These are phyloP conservation scores for Lablab purpureus DNA, from an alignment of 306 rosid species.

Conservation along the genomic window DNA sequence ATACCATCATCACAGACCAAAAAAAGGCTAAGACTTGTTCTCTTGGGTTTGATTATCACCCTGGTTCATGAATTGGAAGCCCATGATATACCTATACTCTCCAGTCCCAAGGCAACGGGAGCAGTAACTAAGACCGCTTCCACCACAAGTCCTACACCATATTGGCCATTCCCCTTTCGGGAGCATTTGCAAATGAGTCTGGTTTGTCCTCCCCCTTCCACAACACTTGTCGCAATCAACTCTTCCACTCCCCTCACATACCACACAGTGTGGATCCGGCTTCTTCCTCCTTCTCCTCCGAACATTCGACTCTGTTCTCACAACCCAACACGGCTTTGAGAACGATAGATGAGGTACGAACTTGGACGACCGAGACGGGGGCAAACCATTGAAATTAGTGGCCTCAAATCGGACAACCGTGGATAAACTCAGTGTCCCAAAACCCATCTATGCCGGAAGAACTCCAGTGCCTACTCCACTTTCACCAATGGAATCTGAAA, in stretches of 20 bases:
- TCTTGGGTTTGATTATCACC: constrained; percentile 46
- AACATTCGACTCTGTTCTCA: constrained; percentile 86
- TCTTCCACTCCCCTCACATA: constrained; percentile 85
- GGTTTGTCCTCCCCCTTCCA: constrained; percentile 88
- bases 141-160: constrained; percentile 91
- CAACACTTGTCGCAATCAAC: constrained; percentile 68
- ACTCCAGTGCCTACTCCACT: constrained; percentile 38
- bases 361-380: constrained; percentile 51
- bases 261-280: constrained; percentile 82
- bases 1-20: not conserved
- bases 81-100: constrained; percentile 86
- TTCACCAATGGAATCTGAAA: constrained; percentile 52
- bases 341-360: constrained; percentile 64
- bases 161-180: constrained; percentile 97
- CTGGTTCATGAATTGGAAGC: constrained; percentile 81
- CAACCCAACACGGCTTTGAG: constrained; percentile 78
- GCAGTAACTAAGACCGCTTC: constrained; percentile 85
- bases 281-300: constrained; percentile 64
- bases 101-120: constrained; percentile 92
- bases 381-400: constrained; percentile 55
- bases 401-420: constrained; percentile 61
- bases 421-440: constrained; percentile 42
- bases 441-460: constrained; percentile 47
- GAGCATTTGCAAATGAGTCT: constrained; percentile 69
- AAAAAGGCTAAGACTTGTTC: constrained; percentile 32